Conservation (phyloP, 2,329 filamentous ascomycete species). For the Pseudogymnoascus sp. region DNA sequence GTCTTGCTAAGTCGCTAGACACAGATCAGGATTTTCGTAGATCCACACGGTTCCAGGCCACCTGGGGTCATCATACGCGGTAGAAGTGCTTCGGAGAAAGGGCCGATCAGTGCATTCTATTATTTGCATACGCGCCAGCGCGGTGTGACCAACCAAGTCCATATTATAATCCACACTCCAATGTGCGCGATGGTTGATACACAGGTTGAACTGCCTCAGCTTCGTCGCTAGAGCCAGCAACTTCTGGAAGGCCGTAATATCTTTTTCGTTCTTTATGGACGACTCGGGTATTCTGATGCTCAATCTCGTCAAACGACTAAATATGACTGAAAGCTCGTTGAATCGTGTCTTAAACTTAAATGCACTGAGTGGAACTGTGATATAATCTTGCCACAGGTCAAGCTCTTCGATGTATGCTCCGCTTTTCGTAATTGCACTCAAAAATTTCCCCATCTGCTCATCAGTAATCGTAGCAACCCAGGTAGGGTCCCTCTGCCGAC, state of each 20-base stretch:
- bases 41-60: not conserved
- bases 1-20: not conserved
- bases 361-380: not conserved
- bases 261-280: not conserved
- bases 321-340: not conserved
- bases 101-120: not conserved
- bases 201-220: not conserved
- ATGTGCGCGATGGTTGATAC: too few relatives aligned
- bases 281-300: not conserved
- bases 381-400: not conserved
- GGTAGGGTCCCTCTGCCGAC: not conserved
- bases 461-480: not conserved
- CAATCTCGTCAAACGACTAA: not conserved
- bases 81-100: not conserved
- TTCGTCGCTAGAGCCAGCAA: not conserved
- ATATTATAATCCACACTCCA: not conserved
- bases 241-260: not conserved
- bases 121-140: not conserved
- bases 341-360: not conserved
- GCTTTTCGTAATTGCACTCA: not conserved
- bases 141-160: not conserved
- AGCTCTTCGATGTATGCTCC: not conserved
- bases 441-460: not conserved
- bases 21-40: not conserved
- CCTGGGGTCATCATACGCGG: not conserved